These are phyloP conservation scores for Kazachstania taianensis DNA, from an alignment of 805 yeast species.

Conservation along the genomic window DNA sequence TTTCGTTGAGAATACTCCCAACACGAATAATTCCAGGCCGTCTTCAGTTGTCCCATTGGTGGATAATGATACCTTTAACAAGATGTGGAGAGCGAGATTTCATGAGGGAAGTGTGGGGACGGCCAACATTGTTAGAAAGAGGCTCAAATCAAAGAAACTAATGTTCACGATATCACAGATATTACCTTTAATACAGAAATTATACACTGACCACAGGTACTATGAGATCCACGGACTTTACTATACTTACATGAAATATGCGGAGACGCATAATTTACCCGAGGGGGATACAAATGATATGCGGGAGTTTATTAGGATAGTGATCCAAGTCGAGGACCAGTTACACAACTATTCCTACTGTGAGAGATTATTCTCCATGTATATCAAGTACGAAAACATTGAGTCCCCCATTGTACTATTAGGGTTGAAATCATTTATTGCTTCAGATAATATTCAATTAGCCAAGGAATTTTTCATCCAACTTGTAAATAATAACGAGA, in stretches of 20 bases:
- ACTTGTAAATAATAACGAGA: conserved; percentile 21
- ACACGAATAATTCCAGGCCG: background rate
- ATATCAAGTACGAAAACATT: conserved; percentile 17
- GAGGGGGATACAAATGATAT: conserved; percentile 1
- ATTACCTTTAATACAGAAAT: conserved; percentile 8
- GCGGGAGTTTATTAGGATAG: conserved; percentile 10
- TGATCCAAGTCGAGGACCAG: conserved; percentile 13
- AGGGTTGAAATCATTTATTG: conserved; percentile 22
- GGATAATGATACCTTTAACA: conserved; percentile 6
- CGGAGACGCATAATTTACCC: conserved; percentile 3
- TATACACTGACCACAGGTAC: conserved; percentile 7
- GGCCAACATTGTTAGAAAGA: conserved; percentile 6
- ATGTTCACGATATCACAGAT: conserved; percentile 15
- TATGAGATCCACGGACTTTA: conserved; percentile 20
- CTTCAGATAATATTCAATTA: conserved; percentile 19
- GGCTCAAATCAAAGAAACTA: conserved; percentile 5
- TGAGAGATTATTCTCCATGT: conserved; percentile 22
- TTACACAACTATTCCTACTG: conserved; percentile 16
- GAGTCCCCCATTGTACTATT: conserved; percentile 14
- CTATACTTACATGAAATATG: conserved; percentile 6
- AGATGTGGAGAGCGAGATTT: conserved; percentile 16
- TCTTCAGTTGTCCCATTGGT: conserved; percentile 7
- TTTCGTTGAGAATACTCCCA: background rate
- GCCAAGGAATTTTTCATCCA: conserved; percentile 27
- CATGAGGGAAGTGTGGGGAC: conserved; percentile 8